Percentiles rank a stretch among this genome's conserved stretches.
Evolutionary conservation across 2,329 filamentous ascomycete genomes (phyloP).

Genomic region (Paecilomyces formosus): DNA sequence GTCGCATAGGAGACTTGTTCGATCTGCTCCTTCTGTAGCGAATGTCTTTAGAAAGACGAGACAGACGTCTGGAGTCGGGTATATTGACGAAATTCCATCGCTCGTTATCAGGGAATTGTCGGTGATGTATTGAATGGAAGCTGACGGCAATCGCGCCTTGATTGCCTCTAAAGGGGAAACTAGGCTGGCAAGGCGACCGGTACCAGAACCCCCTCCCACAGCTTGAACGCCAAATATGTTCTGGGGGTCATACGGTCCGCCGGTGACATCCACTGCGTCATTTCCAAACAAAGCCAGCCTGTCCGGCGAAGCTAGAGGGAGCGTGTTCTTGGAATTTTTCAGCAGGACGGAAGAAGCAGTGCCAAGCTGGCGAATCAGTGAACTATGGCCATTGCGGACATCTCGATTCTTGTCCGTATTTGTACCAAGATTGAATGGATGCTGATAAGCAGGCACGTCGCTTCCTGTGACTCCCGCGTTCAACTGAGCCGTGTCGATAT

Average conservation of each 20-base stretch:
- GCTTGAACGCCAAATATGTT: conserved; percentile 4
- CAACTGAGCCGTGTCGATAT: conserved; percentile 4
- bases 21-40: conserved; percentile 40
- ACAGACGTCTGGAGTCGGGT: conserved; percentile 40
- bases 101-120: conserved; percentile 33
- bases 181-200: conserved; percentile 17
- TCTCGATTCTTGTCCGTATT: conserved; percentile 35
- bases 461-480: conserved; percentile 1
- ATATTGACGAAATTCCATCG: conserved; percentile 1
- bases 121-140: conserved; percentile 23
- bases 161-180: conserved; percentile 18
- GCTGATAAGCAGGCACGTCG: conserved; percentile 9
- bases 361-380: conserved; percentile 51
- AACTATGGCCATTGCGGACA: conserved; percentile 62
- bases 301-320: conserved; percentile 36
- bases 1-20: conserved; percentile 33
- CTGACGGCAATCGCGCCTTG: conserved; percentile 3
- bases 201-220: conserved; percentile 21
- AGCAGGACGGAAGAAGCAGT: conserved; percentile 34
- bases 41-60: conserved; percentile 55
- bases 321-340: conserved; percentile 43
- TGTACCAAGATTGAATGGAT: conserved; percentile 9
- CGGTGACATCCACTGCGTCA: conserved; percentile 11
- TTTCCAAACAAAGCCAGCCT: conserved; percentile 12
- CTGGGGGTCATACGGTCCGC: conserved; percentile 11